These are phyloP conservation scores for Saturnispora sekii DNA, from an alignment of 805 yeast genomes.

Conservation along the genomic window DNA sequence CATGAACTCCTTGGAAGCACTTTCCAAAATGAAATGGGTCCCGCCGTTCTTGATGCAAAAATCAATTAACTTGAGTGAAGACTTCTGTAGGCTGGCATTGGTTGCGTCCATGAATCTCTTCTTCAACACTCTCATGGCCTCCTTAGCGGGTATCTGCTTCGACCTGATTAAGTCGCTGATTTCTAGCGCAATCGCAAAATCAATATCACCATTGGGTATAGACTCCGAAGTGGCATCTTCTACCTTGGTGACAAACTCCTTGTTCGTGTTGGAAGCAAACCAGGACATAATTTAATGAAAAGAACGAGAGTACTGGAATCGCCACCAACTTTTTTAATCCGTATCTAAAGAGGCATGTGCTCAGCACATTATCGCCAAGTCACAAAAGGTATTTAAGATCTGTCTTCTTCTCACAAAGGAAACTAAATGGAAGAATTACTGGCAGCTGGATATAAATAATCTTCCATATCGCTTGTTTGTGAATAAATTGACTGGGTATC, in stretches of 20 bases:
- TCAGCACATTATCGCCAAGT: no score
- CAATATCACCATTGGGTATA: conserved; percentile 88
- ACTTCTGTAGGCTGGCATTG: conserved; percentile 74
- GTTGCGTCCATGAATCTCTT: conserved; percentile 47
- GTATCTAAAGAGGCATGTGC: neutral
- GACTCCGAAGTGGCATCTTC: conserved; percentile 76
- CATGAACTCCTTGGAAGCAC: conserved; percentile 77
- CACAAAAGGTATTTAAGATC: no score
- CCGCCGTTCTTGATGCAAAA: conserved; percentile 93
- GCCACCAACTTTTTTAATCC: neutral
- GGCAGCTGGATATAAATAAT: conserved; percentile 10
- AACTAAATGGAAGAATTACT: conserved; percentile 3
- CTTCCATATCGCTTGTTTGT: neutral
- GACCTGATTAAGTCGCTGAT: conserved; percentile 80
- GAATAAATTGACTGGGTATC: conserved; percentile 3
- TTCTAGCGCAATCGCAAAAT: conserved; percentile 62
- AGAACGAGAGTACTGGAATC: neutral
- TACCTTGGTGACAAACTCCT: conserved; percentile 51
- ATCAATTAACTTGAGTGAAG: conserved; percentile 71
- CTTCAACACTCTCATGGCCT: conserved; percentile 78
- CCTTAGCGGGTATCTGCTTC: conserved; percentile 67
- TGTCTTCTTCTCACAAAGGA: no score
- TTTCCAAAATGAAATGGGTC: conserved; percentile 65
- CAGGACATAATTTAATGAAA: conserved; percentile 35
- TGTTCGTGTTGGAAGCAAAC: conserved; percentile 32